Conservation (phyloP, 805 yeast genomes). For the Komagataella phaffii region DNA sequence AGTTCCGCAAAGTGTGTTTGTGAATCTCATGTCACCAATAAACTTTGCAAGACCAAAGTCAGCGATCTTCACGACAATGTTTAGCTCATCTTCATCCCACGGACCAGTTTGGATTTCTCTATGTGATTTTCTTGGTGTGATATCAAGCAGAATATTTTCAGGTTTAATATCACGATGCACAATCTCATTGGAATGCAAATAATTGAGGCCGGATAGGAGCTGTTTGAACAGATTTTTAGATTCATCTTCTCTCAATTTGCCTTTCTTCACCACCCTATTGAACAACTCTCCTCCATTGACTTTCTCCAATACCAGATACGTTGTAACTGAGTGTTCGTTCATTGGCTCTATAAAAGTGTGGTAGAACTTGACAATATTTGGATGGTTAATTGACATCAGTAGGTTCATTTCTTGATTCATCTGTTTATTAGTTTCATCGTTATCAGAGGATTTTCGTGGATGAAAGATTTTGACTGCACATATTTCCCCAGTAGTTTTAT, state of each 20-base stretch:
- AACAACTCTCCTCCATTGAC: constrained; percentile 67
- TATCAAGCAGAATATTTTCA: constrained; percentile 61
- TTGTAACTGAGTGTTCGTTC: constrained; percentile 29
- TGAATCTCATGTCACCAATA: constrained; percentile 60
- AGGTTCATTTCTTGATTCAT: constrained; percentile 59
- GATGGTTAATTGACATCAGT: constrained; percentile 50
- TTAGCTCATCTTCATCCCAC: constrained; percentile 47
- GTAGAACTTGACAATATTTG: constrained; percentile 54
- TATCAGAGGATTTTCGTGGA: constrained; percentile 20
- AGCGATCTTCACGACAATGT: constrained; percentile 59
- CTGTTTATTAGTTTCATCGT: constrained; percentile 10
- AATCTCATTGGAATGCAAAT: constrained; percentile 85
- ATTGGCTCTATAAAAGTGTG: constrained; percentile 40
- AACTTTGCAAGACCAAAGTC: constrained; percentile 68
- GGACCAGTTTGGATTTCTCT: constrained; percentile 24
- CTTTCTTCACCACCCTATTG: constrained; percentile 56
- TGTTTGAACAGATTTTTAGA: constrained; percentile 44
- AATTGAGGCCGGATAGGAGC: constrained; percentile 53
- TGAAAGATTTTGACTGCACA: constrained; percentile 66
- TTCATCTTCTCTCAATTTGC: constrained; percentile 46
- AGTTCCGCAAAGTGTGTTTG: constrained; percentile 74
- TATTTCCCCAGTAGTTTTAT: constrained; percentile 39
- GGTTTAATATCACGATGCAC: constrained; percentile 93
- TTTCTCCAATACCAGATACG: constrained; percentile 59
- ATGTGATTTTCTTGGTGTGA: constrained; percentile 19